Conservation (phyloP, 2,329 filamentous ascomycete genomes). For the Talaromyces rugulosus region DNA sequence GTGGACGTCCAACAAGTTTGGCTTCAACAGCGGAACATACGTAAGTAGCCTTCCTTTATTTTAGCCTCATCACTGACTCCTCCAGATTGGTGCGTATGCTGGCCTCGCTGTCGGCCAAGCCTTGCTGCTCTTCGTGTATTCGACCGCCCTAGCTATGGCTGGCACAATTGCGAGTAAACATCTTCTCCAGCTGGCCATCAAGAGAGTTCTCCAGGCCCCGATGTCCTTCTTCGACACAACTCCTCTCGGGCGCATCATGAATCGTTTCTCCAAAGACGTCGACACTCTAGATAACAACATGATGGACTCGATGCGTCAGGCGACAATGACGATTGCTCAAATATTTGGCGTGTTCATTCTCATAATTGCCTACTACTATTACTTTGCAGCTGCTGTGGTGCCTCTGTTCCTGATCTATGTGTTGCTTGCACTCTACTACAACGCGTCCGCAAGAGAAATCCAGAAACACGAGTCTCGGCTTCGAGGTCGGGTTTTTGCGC, state of each 20-base stretch:
- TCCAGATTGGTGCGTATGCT: conserved; percentile 61
- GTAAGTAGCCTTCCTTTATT: conserved; percentile 40
- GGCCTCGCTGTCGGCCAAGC: conserved; percentile 67
- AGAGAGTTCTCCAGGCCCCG: conserved; percentile 65
- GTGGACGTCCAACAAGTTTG: conserved; percentile 74
- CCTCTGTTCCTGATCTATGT: conserved; percentile 67
- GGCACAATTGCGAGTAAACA: conserved; percentile 71
- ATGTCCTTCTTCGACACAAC: conserved; percentile 75
- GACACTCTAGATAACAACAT: conserved; percentile 90
- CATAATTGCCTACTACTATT: conserved; percentile 85
- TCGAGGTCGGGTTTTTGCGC: conserved; percentile 67
- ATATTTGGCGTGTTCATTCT: conserved; percentile 75
- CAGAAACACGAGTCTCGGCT: conserved; percentile 85
- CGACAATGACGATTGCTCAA: conserved; percentile 73
- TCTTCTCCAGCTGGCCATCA: conserved; percentile 65
- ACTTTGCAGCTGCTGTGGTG: conserved; percentile 63
- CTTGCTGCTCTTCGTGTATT: conserved; percentile 70
- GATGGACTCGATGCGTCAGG: conserved; percentile 83
- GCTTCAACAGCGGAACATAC: conserved; percentile 40
- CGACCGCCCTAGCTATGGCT: conserved; percentile 66
- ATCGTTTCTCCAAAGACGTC: conserved; percentile 85
- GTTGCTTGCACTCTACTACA: conserved; percentile 76
- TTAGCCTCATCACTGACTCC: not conserved
- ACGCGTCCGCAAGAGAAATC: conserved; percentile 78
- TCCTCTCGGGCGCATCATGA: conserved; percentile 82